Evolutionary conservation across 176 grass and related monocot species (phyloP), one percentile per base, ranked within the genome.

Genomic region (Tuctoria greenei): DNA sequence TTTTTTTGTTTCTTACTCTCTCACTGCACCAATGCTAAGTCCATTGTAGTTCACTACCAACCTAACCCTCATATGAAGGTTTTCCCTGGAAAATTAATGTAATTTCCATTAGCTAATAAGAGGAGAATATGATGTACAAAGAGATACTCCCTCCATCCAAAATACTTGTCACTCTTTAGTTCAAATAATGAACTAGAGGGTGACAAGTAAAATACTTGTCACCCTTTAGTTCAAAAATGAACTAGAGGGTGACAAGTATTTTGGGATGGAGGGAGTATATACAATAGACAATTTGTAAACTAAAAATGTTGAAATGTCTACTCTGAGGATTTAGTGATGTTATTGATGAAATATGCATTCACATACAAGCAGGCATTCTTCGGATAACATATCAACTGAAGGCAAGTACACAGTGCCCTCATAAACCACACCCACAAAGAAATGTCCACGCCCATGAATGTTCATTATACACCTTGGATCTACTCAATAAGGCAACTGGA

Each of bases 31-130:
- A 41, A 99, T 87, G 64, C 91, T 99, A 82, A 99, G 89, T 34
- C 95, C 95, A 21, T 88, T 92, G 79, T 88, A 99, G 77, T 95
- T 90, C 77, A 99, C 79, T 37, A 99, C 92, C 82, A 99, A 86
- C 66, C 95, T 90, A 77, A 99, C 85, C 52, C 91, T 95, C 80
- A 99, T 99, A 78, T 90, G 76, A 82, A 99, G 87, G 78, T 99
- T 84, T 85, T 95, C 95, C 89, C 95, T 99, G 86, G 25, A 81
- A 50, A 64, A 82, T 66, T 28, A 69, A 69, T 71, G 51, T 7
- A 64, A 64, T 63, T 27, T 58, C 67, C 9, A 63, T 57, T 56
- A 81, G 40, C 31, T 31, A 31, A 87, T 40, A 18, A 35, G 34
- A 77, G 24, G n/a, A 57, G 73, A 36, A 56, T 57, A 75, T 18